A percentile compares a stretch with the other conserved stretches of the same genome.
Conservation (phyloP, 2,329 filamentous ascomycete species). For the Xylariaceae sp. region DNA sequence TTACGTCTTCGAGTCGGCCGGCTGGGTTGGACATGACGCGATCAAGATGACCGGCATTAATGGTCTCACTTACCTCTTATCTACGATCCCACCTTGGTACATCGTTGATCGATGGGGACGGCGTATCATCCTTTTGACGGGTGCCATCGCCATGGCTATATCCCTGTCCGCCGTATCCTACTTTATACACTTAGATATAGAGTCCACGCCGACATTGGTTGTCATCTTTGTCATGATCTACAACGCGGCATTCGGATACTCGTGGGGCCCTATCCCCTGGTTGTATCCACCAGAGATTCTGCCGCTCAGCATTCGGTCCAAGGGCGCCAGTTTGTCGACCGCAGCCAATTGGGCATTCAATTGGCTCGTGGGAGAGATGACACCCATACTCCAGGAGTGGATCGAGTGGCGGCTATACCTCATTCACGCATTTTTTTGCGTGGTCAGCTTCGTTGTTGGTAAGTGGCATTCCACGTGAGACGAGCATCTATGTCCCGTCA, state of each 20-base stretch:
- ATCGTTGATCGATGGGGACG: constrained; percentile 90
- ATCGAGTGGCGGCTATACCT: constrained; percentile 95
- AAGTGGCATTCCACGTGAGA: constrained; percentile 41
- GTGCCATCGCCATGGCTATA: constrained; percentile 84
- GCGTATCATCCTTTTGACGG: constrained; percentile 82
- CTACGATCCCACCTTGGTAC: constrained; percentile 96
- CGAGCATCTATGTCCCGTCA: not conserved
- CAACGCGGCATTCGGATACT: constrained; percentile 93
- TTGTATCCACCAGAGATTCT: constrained; percentile 98
- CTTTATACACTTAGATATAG: constrained; percentile 86
- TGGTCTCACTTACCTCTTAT: constrained; percentile 81
- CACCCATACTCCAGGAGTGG: constrained; percentile 84
- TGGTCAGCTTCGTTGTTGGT: constrained; percentile 94
- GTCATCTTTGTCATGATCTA: constrained; percentile 98
- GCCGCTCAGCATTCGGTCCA: constrained; percentile 91
- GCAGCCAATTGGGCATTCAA: constrained; percentile 98
- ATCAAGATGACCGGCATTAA: constrained; percentile 98
- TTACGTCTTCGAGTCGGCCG: constrained; percentile 91
- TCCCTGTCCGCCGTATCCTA: constrained; percentile 90
- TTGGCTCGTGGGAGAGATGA: constrained; percentile 94
- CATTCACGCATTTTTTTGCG: constrained; percentile 95
- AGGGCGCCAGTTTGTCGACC: constrained; percentile 93
- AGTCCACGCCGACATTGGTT: constrained; percentile 75
- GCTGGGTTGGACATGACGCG: constrained; percentile 88
- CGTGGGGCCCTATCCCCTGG: constrained; percentile 97